Evolutionary conservation across 2,329 filamentous ascomycete genomes (phyloP).

Genomic region (Pseudopyrenochaeta lycopersici): DNA sequence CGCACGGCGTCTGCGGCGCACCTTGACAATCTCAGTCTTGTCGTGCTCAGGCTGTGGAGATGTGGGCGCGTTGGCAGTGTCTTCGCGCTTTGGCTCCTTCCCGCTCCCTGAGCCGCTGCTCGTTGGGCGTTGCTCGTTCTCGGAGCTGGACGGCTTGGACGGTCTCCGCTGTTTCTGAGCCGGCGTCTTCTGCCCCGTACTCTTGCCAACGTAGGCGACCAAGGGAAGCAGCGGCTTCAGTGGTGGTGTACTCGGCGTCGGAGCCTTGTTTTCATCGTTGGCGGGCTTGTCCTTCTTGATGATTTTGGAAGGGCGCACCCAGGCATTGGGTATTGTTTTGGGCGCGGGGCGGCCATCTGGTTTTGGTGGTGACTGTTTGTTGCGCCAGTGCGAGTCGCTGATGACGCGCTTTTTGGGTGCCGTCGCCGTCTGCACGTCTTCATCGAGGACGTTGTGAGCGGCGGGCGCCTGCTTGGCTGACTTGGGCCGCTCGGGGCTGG

Average conservation of each 20-base stretch:
- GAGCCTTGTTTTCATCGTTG: slow-evolving; percentile 9
- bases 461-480: slow-evolving; percentile 41
- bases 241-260: slow-evolving; percentile 16
- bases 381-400: slow-evolving; percentile 88
- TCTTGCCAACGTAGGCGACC: slow-evolving; percentile 38
- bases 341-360: slow-evolving; percentile 40
- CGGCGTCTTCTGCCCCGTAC: slow-evolving; percentile 34
- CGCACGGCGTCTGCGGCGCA: slow-evolving; percentile 39
- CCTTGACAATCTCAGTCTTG: slow-evolving; percentile 34
- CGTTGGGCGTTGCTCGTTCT: slow-evolving; percentile 41
- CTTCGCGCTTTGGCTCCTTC: slow-evolving; percentile 31
- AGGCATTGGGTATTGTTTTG: slow-evolving; percentile 48
- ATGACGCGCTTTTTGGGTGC: slow-evolving; percentile 91
- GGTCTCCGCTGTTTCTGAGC: slow-evolving; percentile 34
- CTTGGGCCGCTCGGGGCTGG: slow-evolving; percentile 38
- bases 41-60: slow-evolving; percentile 32
- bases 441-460: slow-evolving; percentile 51
- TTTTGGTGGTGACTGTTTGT: slow-evolving; percentile 58
- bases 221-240: slow-evolving; percentile 28
- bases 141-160: slow-evolving; percentile 41
- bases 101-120: slow-evolving; percentile 46
- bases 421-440: slow-evolving; percentile 60
- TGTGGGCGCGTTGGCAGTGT: slow-evolving; percentile 20
- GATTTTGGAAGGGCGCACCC: slow-evolving; percentile 48
- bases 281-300: slow-evolving; percentile 27